Percentiles rank a stretch among this genome's conserved stretches.
Evolutionary conservation across 345 rosid genomes (phyloP).

Genomic region (Dimocarpus longan): DNA sequence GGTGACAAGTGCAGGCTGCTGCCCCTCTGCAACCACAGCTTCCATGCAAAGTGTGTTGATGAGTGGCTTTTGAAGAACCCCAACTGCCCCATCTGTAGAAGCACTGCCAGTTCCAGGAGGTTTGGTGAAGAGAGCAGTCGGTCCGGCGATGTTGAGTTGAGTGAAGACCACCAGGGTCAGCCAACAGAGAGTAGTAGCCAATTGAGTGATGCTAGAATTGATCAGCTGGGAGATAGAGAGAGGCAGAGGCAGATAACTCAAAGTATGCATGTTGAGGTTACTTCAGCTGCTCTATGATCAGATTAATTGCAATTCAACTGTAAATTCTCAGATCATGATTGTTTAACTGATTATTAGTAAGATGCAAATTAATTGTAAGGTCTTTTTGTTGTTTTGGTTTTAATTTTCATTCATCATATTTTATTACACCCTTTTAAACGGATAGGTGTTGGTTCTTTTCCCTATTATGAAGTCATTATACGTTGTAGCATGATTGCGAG

Average conservation of each 20-base stretch:
- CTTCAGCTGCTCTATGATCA: not conserved
- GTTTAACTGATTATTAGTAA: not conserved
- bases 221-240: too few species aligned
- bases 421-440: not conserved
- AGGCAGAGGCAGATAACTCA: too few species aligned
- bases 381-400: not conserved
- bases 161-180: not conserved
- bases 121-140: constrained; percentile 28
- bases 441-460: too few species aligned
- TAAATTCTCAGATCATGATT: not conserved
- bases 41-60: constrained; percentile 59
- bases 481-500: too few species aligned
- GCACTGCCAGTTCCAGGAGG: constrained; percentile 31
- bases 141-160: constrained; percentile 17
- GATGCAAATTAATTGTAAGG: not conserved
- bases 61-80: constrained; percentile 58
- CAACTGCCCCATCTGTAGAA: constrained; percentile 59
- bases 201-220: too few species aligned
- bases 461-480: too few species aligned
- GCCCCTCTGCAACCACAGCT: constrained; percentile 58
- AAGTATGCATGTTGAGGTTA: not conserved
- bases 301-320: too few species aligned
- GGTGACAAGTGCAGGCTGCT: constrained; percentile 61
- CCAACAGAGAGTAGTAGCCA: not conserved
- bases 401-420: not conserved